phyloP scores from a whole-genome alignment of 2,329 filamentous ascomycete species.

The Fusarium goolgardi region DNA sequence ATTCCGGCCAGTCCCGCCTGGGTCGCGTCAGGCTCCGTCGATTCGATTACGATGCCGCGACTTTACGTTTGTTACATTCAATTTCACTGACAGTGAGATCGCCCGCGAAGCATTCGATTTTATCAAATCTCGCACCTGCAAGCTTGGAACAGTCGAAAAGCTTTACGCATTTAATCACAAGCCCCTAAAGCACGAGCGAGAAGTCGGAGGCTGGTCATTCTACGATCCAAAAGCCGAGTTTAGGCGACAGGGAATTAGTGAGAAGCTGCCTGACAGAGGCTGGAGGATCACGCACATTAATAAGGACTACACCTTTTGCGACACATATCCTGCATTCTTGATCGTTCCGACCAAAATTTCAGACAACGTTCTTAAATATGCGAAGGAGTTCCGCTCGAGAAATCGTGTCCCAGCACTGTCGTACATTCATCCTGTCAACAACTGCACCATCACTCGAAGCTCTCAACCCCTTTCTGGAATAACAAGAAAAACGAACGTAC shows the following conservation, averaged over 20 bases:
- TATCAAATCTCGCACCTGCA: conserved; percentile 84
- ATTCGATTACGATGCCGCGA: conserved; percentile 92
- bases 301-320: conserved; percentile 87
- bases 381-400: conserved; percentile 87
- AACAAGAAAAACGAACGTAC: conserved; percentile 87
- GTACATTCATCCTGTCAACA: conserved; percentile 96
- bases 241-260: conserved; percentile 85
- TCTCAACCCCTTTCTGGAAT: conserved; percentile 92
- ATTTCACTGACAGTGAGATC: conserved; percentile 78
- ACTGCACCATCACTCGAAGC: conserved; percentile 94
- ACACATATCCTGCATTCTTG: conserved; percentile 88
- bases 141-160: conserved; percentile 83
- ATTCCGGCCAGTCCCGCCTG: conserved; percentile 77
- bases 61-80: conserved; percentile 93
- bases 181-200: conserved; percentile 77
- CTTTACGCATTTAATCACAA: conserved; percentile 91
- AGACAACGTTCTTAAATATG: conserved; percentile 97
- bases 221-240: conserved; percentile 91
- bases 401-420: conserved; percentile 89
- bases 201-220: conserved; percentile 81
- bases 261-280: conserved; percentile 78
- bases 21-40: conserved; percentile 77
- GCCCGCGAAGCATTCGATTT: conserved; percentile 90
- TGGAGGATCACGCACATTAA: conserved; percentile 96
- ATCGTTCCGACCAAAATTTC: conserved; percentile 90